Conservation (phyloP, 306 rosid species). For the Pyrus betulifolia region DNA sequence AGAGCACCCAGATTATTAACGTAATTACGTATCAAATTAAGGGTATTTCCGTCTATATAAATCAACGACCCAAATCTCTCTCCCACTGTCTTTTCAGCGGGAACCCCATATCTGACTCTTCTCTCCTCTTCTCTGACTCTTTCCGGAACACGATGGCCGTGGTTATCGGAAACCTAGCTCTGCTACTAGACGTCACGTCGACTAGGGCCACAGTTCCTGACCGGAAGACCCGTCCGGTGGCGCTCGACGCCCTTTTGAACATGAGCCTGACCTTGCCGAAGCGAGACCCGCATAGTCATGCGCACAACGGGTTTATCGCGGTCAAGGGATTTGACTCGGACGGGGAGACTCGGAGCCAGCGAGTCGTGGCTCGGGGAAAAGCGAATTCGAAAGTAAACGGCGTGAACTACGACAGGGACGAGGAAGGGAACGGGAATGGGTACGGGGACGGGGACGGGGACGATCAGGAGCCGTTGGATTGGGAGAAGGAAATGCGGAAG, state of each 20-base stretch:
- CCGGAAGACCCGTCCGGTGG: constrained; percentile 45
- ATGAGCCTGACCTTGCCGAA: constrained; percentile 25
- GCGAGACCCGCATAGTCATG: constrained; percentile 32
- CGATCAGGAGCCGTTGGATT: constrained; percentile 40
- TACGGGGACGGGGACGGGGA: constrained; percentile 22
- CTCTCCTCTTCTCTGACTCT: not conserved
- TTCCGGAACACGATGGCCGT: constrained; percentile 46
- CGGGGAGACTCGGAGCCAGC: constrained; percentile 50
- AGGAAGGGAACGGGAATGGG: constrained; percentile 41
- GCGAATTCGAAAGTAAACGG: constrained; percentile 65
- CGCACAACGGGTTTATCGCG: constrained; percentile 17
- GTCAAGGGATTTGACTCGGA: constrained; percentile 51
- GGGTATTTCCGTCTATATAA: constrained; percentile 21
- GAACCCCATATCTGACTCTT: constrained; percentile 4
- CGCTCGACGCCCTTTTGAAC: constrained; percentile 46
- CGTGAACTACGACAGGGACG: constrained; percentile 65
- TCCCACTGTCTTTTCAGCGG: constrained; percentile 25
- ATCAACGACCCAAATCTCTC: constrained; percentile 31
- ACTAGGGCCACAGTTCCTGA: constrained; percentile 40
- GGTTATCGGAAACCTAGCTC: constrained; percentile 60
- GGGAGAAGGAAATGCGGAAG: constrained; percentile 76
- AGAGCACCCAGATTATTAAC: too few relatives aligned
- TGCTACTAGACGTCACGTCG: constrained; percentile 52
- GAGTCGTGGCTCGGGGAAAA: constrained; percentile 59
- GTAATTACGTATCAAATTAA: not conserved